These are phyloP conservation scores for Stellera chamaejasme DNA, from an alignment of 345 rosid genomes.

Conservation along the genomic window DNA sequence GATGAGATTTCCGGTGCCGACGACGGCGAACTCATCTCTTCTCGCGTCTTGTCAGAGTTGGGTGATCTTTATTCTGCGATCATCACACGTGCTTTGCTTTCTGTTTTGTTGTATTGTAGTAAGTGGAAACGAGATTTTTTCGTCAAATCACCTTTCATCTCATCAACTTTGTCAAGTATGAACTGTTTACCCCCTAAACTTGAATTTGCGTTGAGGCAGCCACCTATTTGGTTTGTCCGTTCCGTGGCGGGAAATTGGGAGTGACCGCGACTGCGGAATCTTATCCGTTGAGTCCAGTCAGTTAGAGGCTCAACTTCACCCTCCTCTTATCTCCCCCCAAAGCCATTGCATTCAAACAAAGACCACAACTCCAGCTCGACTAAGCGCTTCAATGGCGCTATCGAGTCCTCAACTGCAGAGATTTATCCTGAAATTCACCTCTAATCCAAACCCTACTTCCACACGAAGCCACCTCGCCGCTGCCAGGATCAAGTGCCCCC, in stretches of 20 bases:
- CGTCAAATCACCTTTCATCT: no score
- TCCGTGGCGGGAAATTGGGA: neutral
- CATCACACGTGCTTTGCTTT: no score
- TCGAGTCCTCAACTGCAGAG: constrained; percentile 51
- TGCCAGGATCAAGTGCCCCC: constrained; percentile 23
- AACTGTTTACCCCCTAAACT: no score
- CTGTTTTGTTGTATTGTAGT: no score
- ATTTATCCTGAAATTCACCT: constrained; percentile 27
- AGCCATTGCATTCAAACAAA: constrained; percentile 6
- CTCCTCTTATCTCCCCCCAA: constrained; percentile 28
- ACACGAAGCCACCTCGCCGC: constrained; percentile 14
- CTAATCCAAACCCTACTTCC: constrained; percentile 14
- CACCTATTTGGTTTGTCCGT: neutral
- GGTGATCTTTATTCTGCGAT: no score
- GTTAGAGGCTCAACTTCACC: constrained; percentile 29
- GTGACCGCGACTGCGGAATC: constrained; percentile 1
- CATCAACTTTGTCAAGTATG: no score
- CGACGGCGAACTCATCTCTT: no score
- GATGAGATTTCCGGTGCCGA: no score
- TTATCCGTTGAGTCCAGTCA: constrained; percentile 26
- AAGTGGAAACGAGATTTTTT: no score
- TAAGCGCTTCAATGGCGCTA: constrained; percentile 50
- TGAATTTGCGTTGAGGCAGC: neutral
- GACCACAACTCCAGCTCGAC: constrained; percentile 13
- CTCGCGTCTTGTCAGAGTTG: no score